phyloP scores from a whole-genome alignment of 2,329 filamentous ascomycete genomes.

The Colletotrichum sp. region DNA sequence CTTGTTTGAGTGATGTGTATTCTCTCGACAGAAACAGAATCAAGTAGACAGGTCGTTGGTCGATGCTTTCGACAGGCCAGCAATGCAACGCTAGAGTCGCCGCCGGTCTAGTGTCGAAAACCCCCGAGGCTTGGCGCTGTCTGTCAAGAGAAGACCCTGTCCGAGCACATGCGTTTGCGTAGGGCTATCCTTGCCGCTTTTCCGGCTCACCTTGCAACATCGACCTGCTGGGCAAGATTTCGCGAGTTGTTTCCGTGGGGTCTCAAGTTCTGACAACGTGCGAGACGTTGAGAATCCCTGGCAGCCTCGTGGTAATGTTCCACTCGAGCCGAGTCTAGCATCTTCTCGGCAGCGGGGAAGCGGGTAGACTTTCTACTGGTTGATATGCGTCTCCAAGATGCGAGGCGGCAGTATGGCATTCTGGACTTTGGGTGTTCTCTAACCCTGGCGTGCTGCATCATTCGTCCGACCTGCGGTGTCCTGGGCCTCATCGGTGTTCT shows the following conservation, averaged over 20 bases:
- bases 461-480: constrained; percentile 11
- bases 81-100: not conserved
- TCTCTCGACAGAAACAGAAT: not conserved
- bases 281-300: not conserved
- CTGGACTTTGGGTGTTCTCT: not conserved
- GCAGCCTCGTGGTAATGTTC: not conserved
- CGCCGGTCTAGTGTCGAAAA: not conserved
- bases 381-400: not conserved
- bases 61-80: not conserved
- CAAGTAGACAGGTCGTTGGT: not conserved
- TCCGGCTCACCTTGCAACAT: not conserved
- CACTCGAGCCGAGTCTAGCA: not conserved
- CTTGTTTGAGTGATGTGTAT: too few species aligned
- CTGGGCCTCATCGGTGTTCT: not conserved
- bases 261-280: not conserved
- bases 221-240: not conserved
- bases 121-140: not conserved
- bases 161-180: not conserved
- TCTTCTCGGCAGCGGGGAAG: not conserved
- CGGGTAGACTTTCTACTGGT: not conserved
- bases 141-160: not conserved
- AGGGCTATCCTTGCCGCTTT: not conserved
- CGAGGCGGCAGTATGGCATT: not conserved
- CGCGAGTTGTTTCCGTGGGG: not conserved
- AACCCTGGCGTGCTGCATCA: not conserved